Base-by-base conservation (phyloP, 192 early-diverging fungal genomes). In the Coemansia sp. region DNA sequence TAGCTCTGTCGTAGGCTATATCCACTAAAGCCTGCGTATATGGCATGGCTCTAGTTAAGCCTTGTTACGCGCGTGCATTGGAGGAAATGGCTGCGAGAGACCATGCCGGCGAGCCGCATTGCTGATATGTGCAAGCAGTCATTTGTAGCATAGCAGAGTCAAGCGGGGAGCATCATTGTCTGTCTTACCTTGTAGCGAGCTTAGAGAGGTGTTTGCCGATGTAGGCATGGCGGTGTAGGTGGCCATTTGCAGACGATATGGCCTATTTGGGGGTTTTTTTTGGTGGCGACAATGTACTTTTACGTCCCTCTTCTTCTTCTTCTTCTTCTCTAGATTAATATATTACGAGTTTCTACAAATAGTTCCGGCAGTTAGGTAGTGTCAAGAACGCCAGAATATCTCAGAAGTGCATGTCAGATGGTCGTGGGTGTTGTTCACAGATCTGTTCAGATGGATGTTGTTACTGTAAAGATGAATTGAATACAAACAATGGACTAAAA, bases 101-200 rank as follows among this genome's bases (percentile, higher is more conserved):
- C 47, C 15, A 49, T 6, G 11, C 1, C 15, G 15, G 16, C 47
- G 18, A 49, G 43, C 43, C 13, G 43, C 43, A 45, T 45, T 22
- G 26, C 21, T 21, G 26, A 26, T 26, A 21, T 22, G 51, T 10
- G 43, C 43, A 45, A 45, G 13, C 13, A 22, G 26, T 1, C 47
- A 18, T 54, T 19, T 15, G 13, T 45, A 45, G 1, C 2, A 5
- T 9, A 45, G 8, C 26, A 19, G 8, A 18, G 19, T 49, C 43
- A 15, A 7, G 47, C 47, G 19, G 13, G 7, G 47, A 15, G 47
- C 8, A 21, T 0, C 16, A 49, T 16, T 16, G 47, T 49, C n/a
- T 49, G 47, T 56, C 57, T 59, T 59, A 59, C 57, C 57, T 59
- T 59, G 36, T 37, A 59, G 57, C n/a, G 57, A 59, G 57, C 57